Evolutionary conservation across 1,284 basidiomycete genomes (phyloP).

Genomic region (Ustilago tritici): DNA sequence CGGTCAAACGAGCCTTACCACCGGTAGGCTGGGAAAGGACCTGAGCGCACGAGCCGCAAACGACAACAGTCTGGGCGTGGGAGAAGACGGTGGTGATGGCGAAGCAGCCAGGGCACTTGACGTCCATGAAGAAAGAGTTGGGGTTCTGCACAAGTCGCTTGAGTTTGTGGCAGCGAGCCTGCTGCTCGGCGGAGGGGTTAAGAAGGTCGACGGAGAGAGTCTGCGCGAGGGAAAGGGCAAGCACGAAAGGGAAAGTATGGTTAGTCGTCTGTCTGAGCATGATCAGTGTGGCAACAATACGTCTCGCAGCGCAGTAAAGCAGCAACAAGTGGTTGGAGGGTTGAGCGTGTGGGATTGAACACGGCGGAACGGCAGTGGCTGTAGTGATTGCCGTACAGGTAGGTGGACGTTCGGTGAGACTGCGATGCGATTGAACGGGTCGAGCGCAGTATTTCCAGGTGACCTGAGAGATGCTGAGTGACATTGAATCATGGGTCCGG

Average conservation of each 20-base stretch:
- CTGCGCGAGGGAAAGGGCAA: slow-evolving; percentile 71
- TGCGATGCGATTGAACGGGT: too few relatives aligned
- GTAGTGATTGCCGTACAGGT: too few relatives aligned
- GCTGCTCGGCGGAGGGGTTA: slow-evolving; percentile 88
- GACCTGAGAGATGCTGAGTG: too few relatives aligned
- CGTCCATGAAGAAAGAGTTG: slow-evolving; percentile 94
- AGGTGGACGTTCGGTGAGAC: too few relatives aligned
- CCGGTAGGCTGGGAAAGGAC: slow-evolving; percentile 98
- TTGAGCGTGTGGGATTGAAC: not conserved
- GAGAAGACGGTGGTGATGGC: slow-evolving; percentile 95
- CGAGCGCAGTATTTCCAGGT: not conserved
- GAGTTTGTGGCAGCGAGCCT: slow-evolving; percentile 86
- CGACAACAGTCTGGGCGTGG: slow-evolving; percentile 91
- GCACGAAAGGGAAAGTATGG: not conserved
- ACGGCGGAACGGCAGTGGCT: too few relatives aligned
- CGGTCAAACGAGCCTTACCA: slow-evolving; percentile 97
- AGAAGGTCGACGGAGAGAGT: slow-evolving; percentile 98
- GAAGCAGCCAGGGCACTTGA: slow-evolving; percentile 98
- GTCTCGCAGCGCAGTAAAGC: slow-evolving; percentile 13
- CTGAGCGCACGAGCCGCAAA: slow-evolving; percentile 91
- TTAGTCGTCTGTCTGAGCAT: not conserved
- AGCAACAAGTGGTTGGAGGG: not conserved
- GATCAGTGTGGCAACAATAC: not conserved
- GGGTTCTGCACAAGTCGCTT: slow-evolving; percentile 95
- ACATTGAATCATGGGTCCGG: too few relatives aligned